Percentiles rank a stretch among this genome's conserved stretches.
phyloP scores from a whole-genome alignment of 2,329 filamentous ascomycete species.

The Atkinsonella texensis region DNA sequence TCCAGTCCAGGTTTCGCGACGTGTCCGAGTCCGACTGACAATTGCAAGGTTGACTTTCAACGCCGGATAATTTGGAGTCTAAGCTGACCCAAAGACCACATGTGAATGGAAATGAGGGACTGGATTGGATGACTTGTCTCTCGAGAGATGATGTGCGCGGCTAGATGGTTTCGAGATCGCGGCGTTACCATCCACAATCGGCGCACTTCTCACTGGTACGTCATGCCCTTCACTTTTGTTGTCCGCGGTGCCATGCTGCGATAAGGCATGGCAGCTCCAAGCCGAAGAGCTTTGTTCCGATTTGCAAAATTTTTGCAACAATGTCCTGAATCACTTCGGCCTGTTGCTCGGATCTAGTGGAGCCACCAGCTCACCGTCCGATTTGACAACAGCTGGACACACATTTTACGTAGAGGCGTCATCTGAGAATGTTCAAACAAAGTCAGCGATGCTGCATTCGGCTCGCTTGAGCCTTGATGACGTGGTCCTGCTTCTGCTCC shows the following conservation, averaged over 20 bases:
- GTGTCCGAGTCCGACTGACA: not conserved
- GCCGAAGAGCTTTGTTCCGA: not conserved
- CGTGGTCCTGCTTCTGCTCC: not conserved
- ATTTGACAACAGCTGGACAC: no score
- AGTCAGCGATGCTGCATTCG: no score
- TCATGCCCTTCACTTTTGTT: not conserved
- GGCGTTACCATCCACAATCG: not conserved
- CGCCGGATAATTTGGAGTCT: not conserved
- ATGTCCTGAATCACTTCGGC: not conserved
- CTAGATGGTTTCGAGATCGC: not conserved
- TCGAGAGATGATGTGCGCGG: not conserved
- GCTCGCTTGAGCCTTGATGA: not conserved
- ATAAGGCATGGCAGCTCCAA: not conserved
- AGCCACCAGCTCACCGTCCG: no score
- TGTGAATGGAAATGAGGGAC: not conserved
- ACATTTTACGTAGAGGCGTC: no score
- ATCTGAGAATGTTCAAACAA: no score
- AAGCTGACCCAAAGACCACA: not conserved
- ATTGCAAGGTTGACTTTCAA: not conserved
- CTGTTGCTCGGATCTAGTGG: not conserved
- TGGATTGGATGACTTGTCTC: no score
- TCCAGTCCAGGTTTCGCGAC: not conserved
- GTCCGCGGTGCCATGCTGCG: not conserved
- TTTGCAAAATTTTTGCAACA: not conserved
- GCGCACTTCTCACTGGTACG: not conserved